These are phyloP conservation scores for Graphilbum ipis-grandicollis DNA, from an alignment of 2,329 filamentous ascomycete genomes.

Conservation along the genomic window DNA sequence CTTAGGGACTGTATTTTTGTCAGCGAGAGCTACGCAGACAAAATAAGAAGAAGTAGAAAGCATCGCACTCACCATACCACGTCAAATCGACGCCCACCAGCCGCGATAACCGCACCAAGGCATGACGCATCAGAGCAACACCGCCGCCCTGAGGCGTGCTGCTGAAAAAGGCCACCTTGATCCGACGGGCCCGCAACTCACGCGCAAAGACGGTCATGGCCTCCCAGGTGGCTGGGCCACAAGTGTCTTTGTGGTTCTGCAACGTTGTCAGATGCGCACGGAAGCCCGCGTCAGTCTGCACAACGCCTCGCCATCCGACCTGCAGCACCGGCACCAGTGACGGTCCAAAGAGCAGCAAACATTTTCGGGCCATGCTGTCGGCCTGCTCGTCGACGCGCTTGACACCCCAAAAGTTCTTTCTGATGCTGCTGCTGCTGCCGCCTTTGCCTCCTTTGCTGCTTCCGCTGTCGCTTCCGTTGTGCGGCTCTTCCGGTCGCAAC, in stretches of 20 bases:
- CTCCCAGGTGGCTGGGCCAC: slow-evolving; percentile 44
- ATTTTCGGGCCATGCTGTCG: slow-evolving; percentile 66
- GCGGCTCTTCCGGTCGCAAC: slow-evolving; percentile 33
- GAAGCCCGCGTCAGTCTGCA: slow-evolving; percentile 53
- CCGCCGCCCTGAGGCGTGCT: slow-evolving; percentile 69
- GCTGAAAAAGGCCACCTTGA: slow-evolving; percentile 63
- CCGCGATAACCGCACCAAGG: slow-evolving; percentile 53
- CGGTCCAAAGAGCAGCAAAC: slow-evolving; percentile 59
- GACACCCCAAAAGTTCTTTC: slow-evolving; percentile 27
- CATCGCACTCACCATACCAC: slow-evolving; percentile 54
- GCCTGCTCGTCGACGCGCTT: slow-evolving; percentile 64
- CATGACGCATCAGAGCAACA: slow-evolving; percentile 68
- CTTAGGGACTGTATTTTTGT: slow-evolving; percentile 48
- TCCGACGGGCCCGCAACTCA: slow-evolving; percentile 43
- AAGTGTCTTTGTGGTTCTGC: slow-evolving; percentile 43
- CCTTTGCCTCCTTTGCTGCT: slow-evolving; percentile 13
- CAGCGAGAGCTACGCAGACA: not conserved
- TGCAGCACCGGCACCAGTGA: slow-evolving; percentile 51
- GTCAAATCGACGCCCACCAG: slow-evolving; percentile 49
- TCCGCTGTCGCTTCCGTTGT: too few species aligned
- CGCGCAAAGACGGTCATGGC: slow-evolving; percentile 45
- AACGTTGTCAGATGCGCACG: slow-evolving; percentile 40
- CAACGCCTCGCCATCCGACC: slow-evolving; percentile 48
- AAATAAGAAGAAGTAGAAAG: too few species aligned
- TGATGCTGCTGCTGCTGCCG: not conserved